phyloP scores from a whole-genome alignment of 176 grass and related monocot genomes.

The Eremochloa ophiuroides region DNA sequence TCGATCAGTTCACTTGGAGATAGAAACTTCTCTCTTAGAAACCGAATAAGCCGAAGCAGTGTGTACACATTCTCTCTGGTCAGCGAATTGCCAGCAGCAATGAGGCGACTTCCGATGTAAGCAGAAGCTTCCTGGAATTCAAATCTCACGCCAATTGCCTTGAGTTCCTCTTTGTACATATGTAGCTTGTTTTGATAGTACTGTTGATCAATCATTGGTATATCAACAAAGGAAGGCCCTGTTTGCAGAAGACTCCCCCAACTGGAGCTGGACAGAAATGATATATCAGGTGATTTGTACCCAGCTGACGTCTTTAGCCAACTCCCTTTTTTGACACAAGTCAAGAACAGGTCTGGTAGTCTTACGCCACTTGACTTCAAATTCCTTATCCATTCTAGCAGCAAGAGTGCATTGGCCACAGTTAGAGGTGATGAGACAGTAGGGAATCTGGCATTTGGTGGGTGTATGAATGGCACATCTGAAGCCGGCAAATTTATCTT shows the following conservation, averaged over 20 bases:
- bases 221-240: conserved; percentile 47
- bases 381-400: no score
- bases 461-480: no score
- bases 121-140: conserved; percentile 42
- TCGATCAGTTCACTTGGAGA: conserved; percentile 41
- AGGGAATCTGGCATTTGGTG: no score
- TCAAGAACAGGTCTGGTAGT: conserved; percentile 38
- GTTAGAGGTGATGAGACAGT: no score
- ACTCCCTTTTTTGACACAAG: conserved; percentile 40
- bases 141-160: conserved; percentile 53
- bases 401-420: no score
- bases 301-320: conserved; percentile 70
- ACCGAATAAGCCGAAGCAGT: conserved; percentile 60
- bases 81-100: conserved; percentile 25
- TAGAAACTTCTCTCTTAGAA: conserved; percentile 36
- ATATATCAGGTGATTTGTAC: conserved; percentile 53
- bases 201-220: conserved; percentile 61
- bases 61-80: conserved; percentile 47
- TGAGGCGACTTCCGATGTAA: conserved; percentile 46
- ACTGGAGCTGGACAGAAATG: conserved; percentile 40
- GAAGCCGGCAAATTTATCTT: no score
- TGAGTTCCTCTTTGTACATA: conserved; percentile 47
- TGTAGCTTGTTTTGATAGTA: conserved; percentile 41
- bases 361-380: no score
- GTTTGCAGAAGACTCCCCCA: conserved; percentile 60